phyloP scores from a whole-genome alignment of 108 stramenopile species.

The Nitzschia putrida region DNA sequence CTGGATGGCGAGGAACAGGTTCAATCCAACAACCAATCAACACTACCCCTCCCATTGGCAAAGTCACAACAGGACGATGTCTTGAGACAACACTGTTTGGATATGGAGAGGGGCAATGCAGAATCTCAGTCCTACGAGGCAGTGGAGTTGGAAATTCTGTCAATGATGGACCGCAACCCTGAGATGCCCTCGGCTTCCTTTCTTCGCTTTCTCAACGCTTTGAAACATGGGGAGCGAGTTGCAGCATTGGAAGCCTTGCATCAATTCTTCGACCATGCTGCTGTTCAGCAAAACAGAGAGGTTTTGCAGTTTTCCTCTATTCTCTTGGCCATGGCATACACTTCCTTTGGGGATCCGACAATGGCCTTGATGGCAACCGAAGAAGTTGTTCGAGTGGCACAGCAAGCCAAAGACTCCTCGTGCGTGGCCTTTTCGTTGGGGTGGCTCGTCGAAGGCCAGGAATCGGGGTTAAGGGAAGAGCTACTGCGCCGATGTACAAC shows the following conservation, averaged over 20 bases:
- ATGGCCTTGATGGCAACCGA: slow-evolving; percentile 80
- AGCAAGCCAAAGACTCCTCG: slow-evolving; percentile 80
- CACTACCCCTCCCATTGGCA: slow-evolving; percentile 37
- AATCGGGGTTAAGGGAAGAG: slow-evolving; percentile 19
- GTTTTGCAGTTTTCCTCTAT: slow-evolving; percentile 85
- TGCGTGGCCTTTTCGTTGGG: slow-evolving; percentile 83
- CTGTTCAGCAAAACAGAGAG: slow-evolving; percentile 59
- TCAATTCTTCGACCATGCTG: slow-evolving; percentile 92
- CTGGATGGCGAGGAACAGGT: slow-evolving; percentile 1
- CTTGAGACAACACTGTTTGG: slow-evolving; percentile 31
- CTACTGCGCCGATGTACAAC: slow-evolving; percentile 43
- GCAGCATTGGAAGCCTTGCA: slow-evolving; percentile 88
- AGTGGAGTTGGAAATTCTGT: slow-evolving; percentile 34
- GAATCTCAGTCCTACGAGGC: slow-evolving; percentile 29
- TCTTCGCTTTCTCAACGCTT: slow-evolving; percentile 75
- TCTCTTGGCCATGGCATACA: slow-evolving; percentile 70
- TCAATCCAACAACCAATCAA: not conserved
- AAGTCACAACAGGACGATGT: slow-evolving; percentile 37
- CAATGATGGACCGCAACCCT: slow-evolving; percentile 52
- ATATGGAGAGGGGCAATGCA: slow-evolving; percentile 6
- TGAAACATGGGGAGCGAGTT: slow-evolving; percentile 70
- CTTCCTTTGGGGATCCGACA: slow-evolving; percentile 70
- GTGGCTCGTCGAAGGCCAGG: slow-evolving; percentile 55
- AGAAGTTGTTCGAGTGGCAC: slow-evolving; percentile 92
- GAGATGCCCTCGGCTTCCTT: slow-evolving; percentile 85